Evolutionary conservation across 2,329 filamentous ascomycete species (phyloP).

Genomic region (Penicillium expansum): DNA sequence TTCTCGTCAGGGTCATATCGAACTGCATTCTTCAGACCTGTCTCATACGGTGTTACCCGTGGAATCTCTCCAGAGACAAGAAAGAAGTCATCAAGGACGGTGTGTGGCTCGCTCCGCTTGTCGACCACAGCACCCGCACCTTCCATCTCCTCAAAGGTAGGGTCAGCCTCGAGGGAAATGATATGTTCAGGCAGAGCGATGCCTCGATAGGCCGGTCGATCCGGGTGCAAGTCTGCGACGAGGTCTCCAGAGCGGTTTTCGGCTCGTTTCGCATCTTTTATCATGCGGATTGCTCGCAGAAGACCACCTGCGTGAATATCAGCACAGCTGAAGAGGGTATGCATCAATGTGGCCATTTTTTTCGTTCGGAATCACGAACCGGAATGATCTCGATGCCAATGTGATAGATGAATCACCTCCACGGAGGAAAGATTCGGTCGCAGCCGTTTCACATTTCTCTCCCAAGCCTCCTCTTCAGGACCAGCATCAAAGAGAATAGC

Average conservation of each 20-base stretch:
- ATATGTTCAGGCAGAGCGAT: conserved; percentile 42
- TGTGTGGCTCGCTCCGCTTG: conserved; percentile 43
- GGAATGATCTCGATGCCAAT: conserved; percentile 58
- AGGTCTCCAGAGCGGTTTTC: conserved; percentile 28
- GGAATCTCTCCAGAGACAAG: conserved; percentile 56
- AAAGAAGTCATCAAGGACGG: conserved; percentile 51
- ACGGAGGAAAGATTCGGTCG: conserved; percentile 44
- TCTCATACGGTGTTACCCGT: conserved; percentile 50
- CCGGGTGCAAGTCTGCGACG: conserved; percentile 52
- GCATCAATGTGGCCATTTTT: not conserved
- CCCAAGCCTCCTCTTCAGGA: conserved; percentile 53
- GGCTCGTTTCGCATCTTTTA: conserved; percentile 42
- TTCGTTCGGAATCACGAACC: conserved; percentile 30
- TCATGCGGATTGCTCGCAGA: conserved; percentile 49
- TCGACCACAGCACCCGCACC: conserved; percentile 42
- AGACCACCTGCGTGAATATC: conserved; percentile 44
- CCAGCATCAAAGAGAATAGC: conserved; percentile 55
- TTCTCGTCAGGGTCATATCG: conserved; percentile 41
- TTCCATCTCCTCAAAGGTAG: conserved; percentile 50
- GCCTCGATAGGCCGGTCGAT: conserved; percentile 52
- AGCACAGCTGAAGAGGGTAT: not conserved
- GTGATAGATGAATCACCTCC: conserved; percentile 51
- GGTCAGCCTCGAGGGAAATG: conserved; percentile 54
- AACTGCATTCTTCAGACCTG: conserved; percentile 47
- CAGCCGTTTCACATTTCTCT: conserved; percentile 49